phyloP scores from a whole-genome alignment of 1,139 yeast genomes.

The Arxiozyma telluris region DNA sequence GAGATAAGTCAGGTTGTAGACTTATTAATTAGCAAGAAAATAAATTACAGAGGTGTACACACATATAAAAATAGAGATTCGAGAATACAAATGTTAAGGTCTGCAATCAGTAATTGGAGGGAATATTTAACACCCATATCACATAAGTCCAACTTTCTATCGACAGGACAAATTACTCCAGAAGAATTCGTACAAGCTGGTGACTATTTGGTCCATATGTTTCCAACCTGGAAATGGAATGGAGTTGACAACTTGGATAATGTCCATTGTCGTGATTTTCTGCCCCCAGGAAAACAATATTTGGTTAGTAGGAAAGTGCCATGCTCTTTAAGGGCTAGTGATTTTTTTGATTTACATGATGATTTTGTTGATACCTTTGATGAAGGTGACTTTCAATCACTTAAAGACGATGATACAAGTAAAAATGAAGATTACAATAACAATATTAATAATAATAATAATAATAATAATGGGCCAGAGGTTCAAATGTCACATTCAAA shows the following conservation, averaged over 20 bases:
- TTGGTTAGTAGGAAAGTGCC: slow-evolving; percentile 87
- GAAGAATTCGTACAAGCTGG: slow-evolving; percentile 90
- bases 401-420: slow-evolving; percentile 13
- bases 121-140: slow-evolving; percentile 89
- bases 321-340: slow-evolving; percentile 63
- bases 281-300: slow-evolving; percentile 81
- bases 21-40: neutral
- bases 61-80: neutral
- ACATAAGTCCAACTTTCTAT: slow-evolving; percentile 69
- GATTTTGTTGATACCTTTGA: slow-evolving; percentile 13
- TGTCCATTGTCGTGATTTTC: slow-evolving; percentile 44
- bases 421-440: too few species aligned
- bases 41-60: neutral
- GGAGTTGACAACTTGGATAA: slow-evolving; percentile 27
- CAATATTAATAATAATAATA: neutral
- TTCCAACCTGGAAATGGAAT: slow-evolving; percentile 95
- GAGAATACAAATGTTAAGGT: slow-evolving; percentile 38
- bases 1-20: neutral
- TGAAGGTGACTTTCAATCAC: slow-evolving; percentile 16
- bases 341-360: slow-evolving; percentile 36
- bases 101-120: slow-evolving; percentile 74
- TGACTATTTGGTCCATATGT: slow-evolving; percentile 80
- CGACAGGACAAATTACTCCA: slow-evolving; percentile 88
- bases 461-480: slow-evolving; percentile 4
- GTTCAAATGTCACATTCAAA: neutral